Percentiles rank a stretch among this genome's conserved stretches.
Evolutionary conservation across 2,329 filamentous ascomycete genomes (phyloP).

Genomic region (Exophiala lecanii-corni): DNA sequence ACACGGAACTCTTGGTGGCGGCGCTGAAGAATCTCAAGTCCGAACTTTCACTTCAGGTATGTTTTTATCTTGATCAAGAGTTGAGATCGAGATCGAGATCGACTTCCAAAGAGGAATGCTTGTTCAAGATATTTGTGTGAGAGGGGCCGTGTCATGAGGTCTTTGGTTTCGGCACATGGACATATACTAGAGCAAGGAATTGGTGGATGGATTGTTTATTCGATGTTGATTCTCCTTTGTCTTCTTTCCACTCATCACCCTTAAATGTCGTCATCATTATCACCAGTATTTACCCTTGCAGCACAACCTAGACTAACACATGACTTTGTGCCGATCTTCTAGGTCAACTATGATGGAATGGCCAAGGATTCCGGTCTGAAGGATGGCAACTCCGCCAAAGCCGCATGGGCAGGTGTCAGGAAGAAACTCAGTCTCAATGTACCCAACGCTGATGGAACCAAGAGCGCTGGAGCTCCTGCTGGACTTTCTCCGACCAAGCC

Average conservation of each 20-base stretch:
- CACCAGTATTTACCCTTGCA: too few species aligned
- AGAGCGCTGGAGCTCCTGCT: not conserved
- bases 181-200: too few species aligned
- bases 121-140: too few species aligned
- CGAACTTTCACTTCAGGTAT: not conserved
- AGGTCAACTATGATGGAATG: not conserved
- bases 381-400: not conserved
- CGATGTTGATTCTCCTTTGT: too few species aligned
- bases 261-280: too few species aligned
- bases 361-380: not conserved
- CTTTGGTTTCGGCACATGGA: too few species aligned
- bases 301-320: too few species aligned
- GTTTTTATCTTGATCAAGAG: not conserved
- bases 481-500: not conserved
- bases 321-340: not conserved
- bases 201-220: too few species aligned
- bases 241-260: too few species aligned
- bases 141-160: too few species aligned
- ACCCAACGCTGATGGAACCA: not conserved
- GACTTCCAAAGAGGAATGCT: not conserved
- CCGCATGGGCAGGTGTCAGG: not conserved
- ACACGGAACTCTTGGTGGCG: not conserved
- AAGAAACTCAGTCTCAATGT: too few species aligned
- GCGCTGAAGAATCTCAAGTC: not conserved
- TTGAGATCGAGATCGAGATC: not conserved